Percentiles rank a stretch among this genome's conserved stretches.
These are phyloP conservation scores for Zanthoxylum bungeanum DNA, from an alignment of 345 rosid genomes.

Conservation along the genomic window DNA sequence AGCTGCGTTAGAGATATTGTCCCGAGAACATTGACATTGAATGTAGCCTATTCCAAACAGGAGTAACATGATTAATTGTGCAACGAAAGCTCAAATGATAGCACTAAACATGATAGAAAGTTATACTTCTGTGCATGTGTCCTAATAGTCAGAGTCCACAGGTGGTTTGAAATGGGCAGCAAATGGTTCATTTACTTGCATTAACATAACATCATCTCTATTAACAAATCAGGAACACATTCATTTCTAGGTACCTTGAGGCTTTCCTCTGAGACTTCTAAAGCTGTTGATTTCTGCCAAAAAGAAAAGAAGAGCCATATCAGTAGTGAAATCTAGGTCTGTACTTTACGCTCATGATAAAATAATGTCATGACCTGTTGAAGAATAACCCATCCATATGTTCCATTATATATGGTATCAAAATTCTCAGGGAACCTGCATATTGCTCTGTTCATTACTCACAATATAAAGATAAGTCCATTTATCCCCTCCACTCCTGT, in stretches of 20 bases:
- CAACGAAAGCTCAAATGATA: background rate
- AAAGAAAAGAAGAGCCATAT: conserved; percentile 5
- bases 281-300: conserved; percentile 75
- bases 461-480: background rate
- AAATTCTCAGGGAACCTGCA: background rate
- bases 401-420: background rate
- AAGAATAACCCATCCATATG: background rate
- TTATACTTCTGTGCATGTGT: background rate
- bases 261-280: conserved; percentile 68
- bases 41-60: conserved; percentile 55
- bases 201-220: background rate
- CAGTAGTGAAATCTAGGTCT: background rate
- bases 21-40: conserved; percentile 80
- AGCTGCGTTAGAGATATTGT: conserved; percentile 82
- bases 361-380: background rate
- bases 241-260: conserved; percentile 51
- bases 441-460: background rate
- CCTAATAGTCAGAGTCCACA: background rate
- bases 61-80: background rate
- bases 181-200: background rate
- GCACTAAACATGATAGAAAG: background rate
- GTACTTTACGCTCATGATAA: background rate
- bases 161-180: background rate
- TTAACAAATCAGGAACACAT: background rate
- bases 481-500: background rate